phyloP scores from a whole-genome alignment of 805 yeast species.

The Ogataea nitratoaversa region DNA sequence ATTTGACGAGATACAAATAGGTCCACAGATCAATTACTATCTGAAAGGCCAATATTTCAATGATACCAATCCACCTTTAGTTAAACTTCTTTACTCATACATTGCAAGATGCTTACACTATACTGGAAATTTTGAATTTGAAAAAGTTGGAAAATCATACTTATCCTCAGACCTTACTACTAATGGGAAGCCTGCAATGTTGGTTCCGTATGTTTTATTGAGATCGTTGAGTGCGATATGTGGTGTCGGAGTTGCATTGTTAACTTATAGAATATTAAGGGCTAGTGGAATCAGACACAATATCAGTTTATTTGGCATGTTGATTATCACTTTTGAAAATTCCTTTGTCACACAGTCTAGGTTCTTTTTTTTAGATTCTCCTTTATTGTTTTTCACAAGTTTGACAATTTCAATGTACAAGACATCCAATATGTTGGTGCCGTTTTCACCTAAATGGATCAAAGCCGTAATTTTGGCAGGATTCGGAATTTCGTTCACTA shows the following conservation, averaged over 20 bases:
- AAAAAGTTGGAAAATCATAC: slow-evolving; percentile 42
- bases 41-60: slow-evolving; percentile 59
- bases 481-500: slow-evolving; percentile 46
- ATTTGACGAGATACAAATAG: slow-evolving; percentile 90
- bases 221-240: slow-evolving; percentile 53
- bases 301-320: slow-evolving; percentile 48
- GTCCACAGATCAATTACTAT: slow-evolving; percentile 82
- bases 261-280: slow-evolving; percentile 53
- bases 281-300: slow-evolving; percentile 48
- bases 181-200: neutral
- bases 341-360: slow-evolving; percentile 61
- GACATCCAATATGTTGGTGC: slow-evolving; percentile 27
- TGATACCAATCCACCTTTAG: slow-evolving; percentile 80
- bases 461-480: slow-evolving; percentile 45
- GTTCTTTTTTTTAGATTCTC: slow-evolving; percentile 42
- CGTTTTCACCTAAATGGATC: slow-evolving; percentile 51
- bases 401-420: slow-evolving; percentile 36
- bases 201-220: slow-evolving; percentile 48
- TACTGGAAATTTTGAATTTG: slow-evolving; percentile 56
- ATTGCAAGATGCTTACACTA: slow-evolving; percentile 56
- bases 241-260: slow-evolving; percentile 49
- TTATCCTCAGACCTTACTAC: neutral
- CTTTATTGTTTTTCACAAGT: slow-evolving; percentile 41
- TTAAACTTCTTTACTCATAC: slow-evolving; percentile 66
- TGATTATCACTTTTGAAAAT: slow-evolving; percentile 57